Base-by-base conservation (phyloP, 2,329 filamentous ascomycete species). In the Blastomyces parvus region DNA sequence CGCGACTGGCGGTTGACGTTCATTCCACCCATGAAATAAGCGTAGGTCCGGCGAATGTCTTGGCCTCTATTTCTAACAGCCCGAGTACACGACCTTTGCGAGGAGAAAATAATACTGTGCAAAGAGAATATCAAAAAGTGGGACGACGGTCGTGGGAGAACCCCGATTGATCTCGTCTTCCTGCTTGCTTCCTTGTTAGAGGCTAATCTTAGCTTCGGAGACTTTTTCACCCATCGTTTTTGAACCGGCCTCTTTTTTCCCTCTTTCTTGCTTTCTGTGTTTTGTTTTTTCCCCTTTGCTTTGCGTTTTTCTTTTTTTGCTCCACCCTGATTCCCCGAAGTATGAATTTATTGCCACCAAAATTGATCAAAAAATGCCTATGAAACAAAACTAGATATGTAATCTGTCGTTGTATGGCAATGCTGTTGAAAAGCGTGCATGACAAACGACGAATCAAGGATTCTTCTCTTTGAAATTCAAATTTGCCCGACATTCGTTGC, bases 161-260 rank as follows among this genome's bases (percentile, higher is more conserved):
- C 14, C 3, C 52, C 30, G 27, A 50, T 36, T 55, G 52, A 55
- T 36, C 19, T 36, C 27, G 46, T 52, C 48, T 30, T 36, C n/a
- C 19, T 55, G 30, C 17, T 36, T 11, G 4, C 30, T 36, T 30
- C 52, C 52, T 19, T 22, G 52, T 36, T 36, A 30, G 9, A 7
- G n/a, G n/a, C 36, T 57, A 57, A 40, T n/a, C 36, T 38, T 57
- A 57, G 55, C 36, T 57, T 57, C 33, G 36, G 55, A 40, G 36
- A 57, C 55, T 40, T 57, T 38, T 40, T 19, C 25, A 57, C 33
- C 2, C 8, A 30, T 22, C 30, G n/a, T n/a, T 17, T 25, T 55
- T 22, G 11, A 13, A 27, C 22, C 48, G 2, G 22, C 22, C 6
- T 7, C 30, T 48, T 46, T 22, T 7, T 8, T 22, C 6, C 13